Evolutionary conservation across 495 filamentous ascomycete species (phyloP).

Genomic region (Pyrenula aspistea): DNA sequence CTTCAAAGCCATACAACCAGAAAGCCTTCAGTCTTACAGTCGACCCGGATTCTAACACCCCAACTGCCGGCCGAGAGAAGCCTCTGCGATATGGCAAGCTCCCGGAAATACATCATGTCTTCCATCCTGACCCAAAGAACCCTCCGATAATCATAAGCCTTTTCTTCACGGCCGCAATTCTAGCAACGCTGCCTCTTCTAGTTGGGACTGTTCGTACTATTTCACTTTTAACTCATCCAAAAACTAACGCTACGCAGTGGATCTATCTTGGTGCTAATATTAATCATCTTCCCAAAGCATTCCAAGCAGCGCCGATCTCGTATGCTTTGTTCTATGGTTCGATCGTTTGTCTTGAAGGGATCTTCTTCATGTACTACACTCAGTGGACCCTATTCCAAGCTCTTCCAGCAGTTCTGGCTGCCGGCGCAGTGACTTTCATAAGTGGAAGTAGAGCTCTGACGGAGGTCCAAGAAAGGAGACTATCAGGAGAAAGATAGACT

Average conservation of each 20-base stretch:
- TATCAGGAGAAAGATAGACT: constrained; percentile 46
- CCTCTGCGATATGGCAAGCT: constrained; percentile 70
- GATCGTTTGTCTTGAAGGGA: constrained; percentile 71
- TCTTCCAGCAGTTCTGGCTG: constrained; percentile 57
- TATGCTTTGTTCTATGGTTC: constrained; percentile 76
- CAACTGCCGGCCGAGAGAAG: constrained; percentile 43
- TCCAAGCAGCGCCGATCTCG: constrained; percentile 60
- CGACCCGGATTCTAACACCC: constrained; percentile 41
- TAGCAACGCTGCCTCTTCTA: constrained; percentile 59
- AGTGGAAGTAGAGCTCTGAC: constrained; percentile 85
- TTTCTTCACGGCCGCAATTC: constrained; percentile 59
- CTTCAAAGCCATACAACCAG: constrained; percentile 48
- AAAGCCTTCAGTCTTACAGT: constrained; percentile 58
- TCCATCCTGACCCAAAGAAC: constrained; percentile 65
- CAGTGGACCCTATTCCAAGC: constrained; percentile 89
- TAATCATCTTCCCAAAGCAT: constrained; percentile 61
- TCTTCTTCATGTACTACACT: constrained; percentile 93
- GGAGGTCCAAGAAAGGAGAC: constrained; percentile 78
- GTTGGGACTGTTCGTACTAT: constrained; percentile 48
- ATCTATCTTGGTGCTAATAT: constrained; percentile 72
- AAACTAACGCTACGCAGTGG: constrained; percentile 42
- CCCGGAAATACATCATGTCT: constrained; percentile 83
- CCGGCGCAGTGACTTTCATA: constrained; percentile 62
- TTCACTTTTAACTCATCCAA: constrained; percentile 3
- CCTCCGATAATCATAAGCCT: constrained; percentile 75